phyloP scores from a whole-genome alignment of 2,329 filamentous ascomycete species.

The Botrytis elliptica region DNA sequence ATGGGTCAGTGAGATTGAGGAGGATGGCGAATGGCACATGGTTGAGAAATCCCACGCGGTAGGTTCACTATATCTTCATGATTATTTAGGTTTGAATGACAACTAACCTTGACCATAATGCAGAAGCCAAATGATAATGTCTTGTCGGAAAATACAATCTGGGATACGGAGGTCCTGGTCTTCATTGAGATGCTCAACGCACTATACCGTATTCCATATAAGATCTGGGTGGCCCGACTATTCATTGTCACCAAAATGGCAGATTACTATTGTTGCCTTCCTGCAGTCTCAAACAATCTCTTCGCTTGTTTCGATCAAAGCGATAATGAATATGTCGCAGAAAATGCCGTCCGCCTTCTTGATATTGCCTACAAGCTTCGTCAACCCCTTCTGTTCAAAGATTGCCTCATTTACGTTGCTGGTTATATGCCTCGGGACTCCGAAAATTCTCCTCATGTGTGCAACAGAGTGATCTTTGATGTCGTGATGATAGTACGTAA shows the following conservation, averaged over 20 bases:
- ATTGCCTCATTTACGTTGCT: constrained; percentile 1
- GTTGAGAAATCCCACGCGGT: constrained; percentile 5
- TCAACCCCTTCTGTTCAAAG: neutral
- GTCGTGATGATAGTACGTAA: neutral
- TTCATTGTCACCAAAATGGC: neutral
- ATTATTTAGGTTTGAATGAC: no score
- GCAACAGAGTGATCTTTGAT: neutral
- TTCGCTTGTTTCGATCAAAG: neutral
- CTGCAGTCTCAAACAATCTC: neutral
- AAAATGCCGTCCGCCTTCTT: neutral
- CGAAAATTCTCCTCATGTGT: fast-evolving
- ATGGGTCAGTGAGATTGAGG: constrained; percentile 25
- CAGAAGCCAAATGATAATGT: neutral
- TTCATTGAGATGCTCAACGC: constrained; percentile 1
- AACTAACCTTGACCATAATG: neutral
- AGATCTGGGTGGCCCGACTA: neutral
- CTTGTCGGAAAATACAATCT: neutral
- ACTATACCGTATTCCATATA: neutral
- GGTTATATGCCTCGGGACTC: neutral
- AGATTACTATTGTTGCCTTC: constrained; percentile 12
- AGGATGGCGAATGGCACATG: constrained; percentile 25
- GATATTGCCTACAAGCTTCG: neutral
- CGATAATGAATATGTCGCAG: neutral
- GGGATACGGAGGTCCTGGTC: neutral
- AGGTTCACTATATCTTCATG: neutral